phyloP scores from a whole-genome alignment of 164 flowering plant species.

The Vitis labrusca region DNA sequence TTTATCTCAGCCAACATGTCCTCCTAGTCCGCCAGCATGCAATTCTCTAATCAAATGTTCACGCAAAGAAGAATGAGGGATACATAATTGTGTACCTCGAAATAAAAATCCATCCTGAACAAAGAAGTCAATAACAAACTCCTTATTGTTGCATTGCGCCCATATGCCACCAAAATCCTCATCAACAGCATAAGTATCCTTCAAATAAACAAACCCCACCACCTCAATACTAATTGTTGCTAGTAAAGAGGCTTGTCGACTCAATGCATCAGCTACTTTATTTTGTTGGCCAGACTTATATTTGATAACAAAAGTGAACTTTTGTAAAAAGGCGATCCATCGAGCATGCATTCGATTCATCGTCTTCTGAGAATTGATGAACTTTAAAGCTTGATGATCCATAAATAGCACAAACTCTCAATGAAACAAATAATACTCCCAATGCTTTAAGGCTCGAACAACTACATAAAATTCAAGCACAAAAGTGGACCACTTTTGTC shows the following conservation, averaged over 20 bases:
- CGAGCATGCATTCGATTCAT: not conserved
- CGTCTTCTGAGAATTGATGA: not conserved
- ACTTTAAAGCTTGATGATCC: conserved; percentile 14
- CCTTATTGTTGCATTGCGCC: not conserved
- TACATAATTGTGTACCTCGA: not conserved
- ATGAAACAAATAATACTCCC: conserved; percentile 1
- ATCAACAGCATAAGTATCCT: not conserved
- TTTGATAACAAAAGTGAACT: conserved; percentile 2
- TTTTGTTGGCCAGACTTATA: conserved; percentile 3
- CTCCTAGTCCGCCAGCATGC: not conserved
- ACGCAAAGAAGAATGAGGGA: not conserved
- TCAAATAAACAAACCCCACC: not conserved
- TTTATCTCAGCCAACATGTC: conserved; percentile 1
- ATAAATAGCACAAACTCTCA: conserved; percentile 9
- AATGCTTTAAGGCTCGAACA: not conserved
- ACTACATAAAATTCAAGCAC: conserved; percentile 8
- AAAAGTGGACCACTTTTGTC: not conserved
- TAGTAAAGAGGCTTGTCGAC: not conserved
- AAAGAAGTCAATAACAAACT: not conserved
- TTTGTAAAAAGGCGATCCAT: conserved; percentile 5
- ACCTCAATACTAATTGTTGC: not conserved
- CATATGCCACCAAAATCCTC: not conserved
- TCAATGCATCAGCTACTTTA: conserved; percentile 2
- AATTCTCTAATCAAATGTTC: not conserved
- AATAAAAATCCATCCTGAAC: conserved; percentile 1